Conservation (phyloP, 768 basidiomycete species). For the Pluteus cervinus region DNA sequence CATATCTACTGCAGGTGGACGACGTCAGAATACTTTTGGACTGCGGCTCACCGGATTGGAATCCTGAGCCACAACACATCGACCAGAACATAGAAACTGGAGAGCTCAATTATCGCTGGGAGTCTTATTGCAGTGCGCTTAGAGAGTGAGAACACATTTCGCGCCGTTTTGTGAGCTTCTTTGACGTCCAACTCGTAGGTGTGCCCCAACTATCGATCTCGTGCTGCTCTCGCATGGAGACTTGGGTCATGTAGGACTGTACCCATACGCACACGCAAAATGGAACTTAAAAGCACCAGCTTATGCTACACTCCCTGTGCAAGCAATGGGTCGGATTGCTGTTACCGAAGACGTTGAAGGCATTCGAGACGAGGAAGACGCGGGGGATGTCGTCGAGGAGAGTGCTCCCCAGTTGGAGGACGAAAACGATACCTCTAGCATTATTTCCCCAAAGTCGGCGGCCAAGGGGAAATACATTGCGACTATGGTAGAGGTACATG, state of each 20-base stretch:
- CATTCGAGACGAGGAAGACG: slow-evolving; percentile 68
- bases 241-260: slow-evolving; percentile 83
- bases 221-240: slow-evolving; percentile 95
- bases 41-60: slow-evolving; percentile 89
- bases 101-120: slow-evolving; percentile 50
- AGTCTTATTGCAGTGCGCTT: slow-evolving; percentile 59
- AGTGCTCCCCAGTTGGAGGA: slow-evolving; percentile 17
- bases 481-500: slow-evolving; percentile 79
- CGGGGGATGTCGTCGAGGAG: slow-evolving; percentile 36
- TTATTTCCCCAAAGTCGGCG: slow-evolving; percentile 18
- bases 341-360: slow-evolving; percentile 85
- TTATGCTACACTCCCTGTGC: slow-evolving; percentile 92
- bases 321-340: slow-evolving; percentile 91
- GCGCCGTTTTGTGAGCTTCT: slow-evolving; percentile 8
- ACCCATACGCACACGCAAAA: slow-evolving; percentile 83
- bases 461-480: slow-evolving; percentile 60
- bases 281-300: slow-evolving; percentile 88
- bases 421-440: slow-evolving; percentile 20
- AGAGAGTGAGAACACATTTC: slow-evolving; percentile 53
- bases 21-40: slow-evolving; percentile 91
- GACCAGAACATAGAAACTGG: slow-evolving; percentile 22
- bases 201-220: slow-evolving; percentile 78
- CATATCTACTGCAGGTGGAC: slow-evolving; percentile 90
- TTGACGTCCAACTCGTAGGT: slow-evolving; percentile 32
- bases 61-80: slow-evolving; percentile 42